Evolutionary conservation across 371 early-diverging fungal species (phyloP).

Genomic region (Mucor ambiguus): DNA sequence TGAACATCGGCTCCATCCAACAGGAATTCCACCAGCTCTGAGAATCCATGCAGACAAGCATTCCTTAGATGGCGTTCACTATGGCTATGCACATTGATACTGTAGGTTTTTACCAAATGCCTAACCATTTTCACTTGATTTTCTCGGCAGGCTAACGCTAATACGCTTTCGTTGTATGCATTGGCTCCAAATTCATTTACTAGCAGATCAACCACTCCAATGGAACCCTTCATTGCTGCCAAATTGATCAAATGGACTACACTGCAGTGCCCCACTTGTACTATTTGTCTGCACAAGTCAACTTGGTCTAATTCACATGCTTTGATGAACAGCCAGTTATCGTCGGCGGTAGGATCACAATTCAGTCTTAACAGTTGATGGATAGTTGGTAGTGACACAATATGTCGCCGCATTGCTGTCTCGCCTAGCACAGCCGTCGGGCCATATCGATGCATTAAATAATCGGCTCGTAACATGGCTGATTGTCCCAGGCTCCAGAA

Average conservation of each 20-base stretch:
- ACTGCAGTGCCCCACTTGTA: neutral
- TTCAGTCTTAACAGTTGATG: constrained; percentile 26
- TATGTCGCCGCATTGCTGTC: constrained; percentile 26
- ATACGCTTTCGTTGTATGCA: constrained; percentile 19
- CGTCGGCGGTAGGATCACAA: constrained; percentile 34
- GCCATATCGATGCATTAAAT: constrained; percentile 40
- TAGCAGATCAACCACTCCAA: constrained; percentile 31
- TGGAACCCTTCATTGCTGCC: constrained; percentile 35
- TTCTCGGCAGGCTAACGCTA: constrained; percentile 33
- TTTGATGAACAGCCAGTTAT: constrained; percentile 28
- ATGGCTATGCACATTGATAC: constrained; percentile 26
- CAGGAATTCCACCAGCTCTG: constrained; percentile 53
- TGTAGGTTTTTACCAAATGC: constrained; percentile 24
- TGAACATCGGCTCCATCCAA: constrained; percentile 61
- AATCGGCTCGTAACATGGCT: constrained; percentile 29
- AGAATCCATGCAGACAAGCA: constrained; percentile 61
- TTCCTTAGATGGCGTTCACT: constrained; percentile 32
- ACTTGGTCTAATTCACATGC: constrained; percentile 26
- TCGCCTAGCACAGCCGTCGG: constrained; percentile 28
- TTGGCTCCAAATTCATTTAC: constrained; percentile 24
- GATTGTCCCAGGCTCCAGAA: constrained; percentile 35
- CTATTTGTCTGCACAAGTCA: constrained; percentile 17
- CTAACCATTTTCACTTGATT: constrained; percentile 33
- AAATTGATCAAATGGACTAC: constrained; percentile 19
- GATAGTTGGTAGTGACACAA: constrained; percentile 28